Evolutionary conservation across 257 asterid genomes (phyloP), one percentile per base, ranked within the genome.

Genomic region (Plantago ovata): DNA sequence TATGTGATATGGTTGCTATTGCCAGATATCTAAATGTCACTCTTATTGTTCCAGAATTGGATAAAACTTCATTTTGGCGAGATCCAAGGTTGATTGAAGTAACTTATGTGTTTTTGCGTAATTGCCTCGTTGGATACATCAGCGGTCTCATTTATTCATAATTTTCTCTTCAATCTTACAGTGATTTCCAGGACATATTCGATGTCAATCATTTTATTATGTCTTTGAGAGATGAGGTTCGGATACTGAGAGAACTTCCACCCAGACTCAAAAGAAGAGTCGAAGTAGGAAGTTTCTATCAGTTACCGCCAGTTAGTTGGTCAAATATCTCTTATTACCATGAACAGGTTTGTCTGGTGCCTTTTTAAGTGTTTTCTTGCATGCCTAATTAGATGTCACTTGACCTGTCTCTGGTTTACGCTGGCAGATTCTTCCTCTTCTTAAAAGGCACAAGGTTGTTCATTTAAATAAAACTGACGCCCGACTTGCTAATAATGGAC

Each of bases 1-100:
- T 84, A 47, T 84, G 94, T 73, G 94, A 84, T 69, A 84, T 84
- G 94, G 94, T 84, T 45, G 70, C 94, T 43, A 67, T 84, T 60
- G 94, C 94, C 38, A 79, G 80, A 70, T 62, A 72, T 65, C 82
- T 84, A 50, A 81, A 81, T 32, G 58, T 68, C 64, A 84, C 94
- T 58, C 85, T 84, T 45, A 79, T 84, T 32, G 81, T 84, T 54
- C 94, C 94, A 0, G 86, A 81, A 74, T 77, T 84, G 69, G 94
- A 84, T 67, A 84, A 84, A 71, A 72, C 89, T 6, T 84, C 94
- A 12, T 84, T 84, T 60, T 84, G 94, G 89, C 79, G 79, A 8
- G 94, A 84, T 81, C 79, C 89, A 0, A 84, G 94, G 94, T 81
- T 61, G 4, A 46, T 64, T 60, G 51, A 39, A 38, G 52, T 32